A percentile compares a stretch with the other conserved stretches of the same genome.
Evolutionary conservation across 306 rosid species (phyloP).

Genomic region (Lathyrus sativus): DNA sequence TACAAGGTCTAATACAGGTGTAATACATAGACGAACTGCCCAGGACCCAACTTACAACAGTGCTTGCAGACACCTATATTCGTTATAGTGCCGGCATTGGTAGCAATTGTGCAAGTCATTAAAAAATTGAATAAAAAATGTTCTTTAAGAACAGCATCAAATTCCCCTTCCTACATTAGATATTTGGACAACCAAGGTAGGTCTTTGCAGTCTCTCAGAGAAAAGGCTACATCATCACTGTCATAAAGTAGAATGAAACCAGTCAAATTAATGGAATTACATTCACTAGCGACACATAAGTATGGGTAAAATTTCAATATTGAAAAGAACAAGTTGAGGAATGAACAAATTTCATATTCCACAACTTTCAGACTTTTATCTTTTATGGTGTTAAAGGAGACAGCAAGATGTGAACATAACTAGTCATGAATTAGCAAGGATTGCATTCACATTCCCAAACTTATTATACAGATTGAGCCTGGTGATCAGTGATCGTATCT

Average conservation of each 20-base stretch:
- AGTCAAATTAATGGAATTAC: constrained; percentile 30
- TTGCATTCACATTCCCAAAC: background rate
- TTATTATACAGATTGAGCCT: background rate
- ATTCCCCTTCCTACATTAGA: constrained; percentile 40
- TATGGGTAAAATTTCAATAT: background rate
- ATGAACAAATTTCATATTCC: background rate
- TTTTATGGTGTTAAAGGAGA: background rate
- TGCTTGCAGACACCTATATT: background rate
- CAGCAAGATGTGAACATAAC: background rate
- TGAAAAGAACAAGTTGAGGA: background rate
- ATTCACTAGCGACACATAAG: background rate
- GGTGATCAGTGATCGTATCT: background rate
- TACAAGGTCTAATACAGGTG: background rate
- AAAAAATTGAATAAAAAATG: constrained; percentile 39
- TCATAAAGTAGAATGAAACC: constrained; percentile 35
- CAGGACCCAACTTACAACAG: constrained; percentile 3
- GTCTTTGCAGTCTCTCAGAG: constrained; percentile 78
- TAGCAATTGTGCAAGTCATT: constrained; percentile 7
- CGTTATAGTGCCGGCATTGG: background rate
- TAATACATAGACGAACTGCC: background rate
- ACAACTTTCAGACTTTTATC: background rate
- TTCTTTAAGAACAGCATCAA: background rate
- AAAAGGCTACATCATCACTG: constrained; percentile 86
- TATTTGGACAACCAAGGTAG: constrained; percentile 88
- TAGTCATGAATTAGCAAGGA: constrained; percentile 1